Evolutionary conservation across 2,329 filamentous ascomycete genomes (phyloP).

Genomic region (Fusarium bactridioides): DNA sequence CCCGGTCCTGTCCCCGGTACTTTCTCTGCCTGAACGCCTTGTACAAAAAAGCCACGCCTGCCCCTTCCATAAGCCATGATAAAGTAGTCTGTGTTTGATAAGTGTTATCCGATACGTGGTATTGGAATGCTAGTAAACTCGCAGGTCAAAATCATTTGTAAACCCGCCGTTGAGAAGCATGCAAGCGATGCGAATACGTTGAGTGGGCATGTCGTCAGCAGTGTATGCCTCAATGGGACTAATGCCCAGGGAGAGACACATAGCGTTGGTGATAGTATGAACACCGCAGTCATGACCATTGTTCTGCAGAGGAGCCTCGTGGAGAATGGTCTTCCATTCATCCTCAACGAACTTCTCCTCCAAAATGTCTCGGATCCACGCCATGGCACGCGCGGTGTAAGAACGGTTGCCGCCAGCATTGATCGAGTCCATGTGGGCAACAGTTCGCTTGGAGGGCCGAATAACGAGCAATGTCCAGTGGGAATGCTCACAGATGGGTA

Average conservation of each 20-base stretch:
- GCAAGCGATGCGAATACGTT: constrained; percentile 69
- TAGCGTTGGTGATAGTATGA: constrained; percentile 76
- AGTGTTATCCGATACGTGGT: not conserved
- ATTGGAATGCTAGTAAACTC: constrained; percentile 43
- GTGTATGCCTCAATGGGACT: constrained; percentile 59
- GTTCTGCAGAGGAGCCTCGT: constrained; percentile 63
- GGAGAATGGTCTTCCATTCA: constrained; percentile 67
- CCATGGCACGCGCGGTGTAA: constrained; percentile 54
- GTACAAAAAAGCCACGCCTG: constrained; percentile 8
- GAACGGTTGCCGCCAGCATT: constrained; percentile 49
- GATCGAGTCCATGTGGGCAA: constrained; percentile 77
- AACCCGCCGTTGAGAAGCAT: constrained; percentile 74
- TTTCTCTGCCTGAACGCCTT: constrained; percentile 30
- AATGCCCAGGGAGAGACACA: constrained; percentile 66
- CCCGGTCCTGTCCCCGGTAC: not conserved
- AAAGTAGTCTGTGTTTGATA: not conserved
- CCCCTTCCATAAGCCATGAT: constrained; percentile 5
- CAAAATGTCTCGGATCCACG: constrained; percentile 67
- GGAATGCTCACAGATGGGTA: constrained; percentile 69
- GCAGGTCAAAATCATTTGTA: constrained; percentile 64
- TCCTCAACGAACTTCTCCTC: constrained; percentile 58
- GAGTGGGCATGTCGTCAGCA: constrained; percentile 63
- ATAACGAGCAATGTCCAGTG: constrained; percentile 81
- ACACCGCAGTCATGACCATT: constrained; percentile 82
- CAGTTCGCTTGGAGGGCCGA: constrained; percentile 64